Conservation (phyloP, 768 basidiomycete genomes). For the Kwoniella dejecticola region DNA sequence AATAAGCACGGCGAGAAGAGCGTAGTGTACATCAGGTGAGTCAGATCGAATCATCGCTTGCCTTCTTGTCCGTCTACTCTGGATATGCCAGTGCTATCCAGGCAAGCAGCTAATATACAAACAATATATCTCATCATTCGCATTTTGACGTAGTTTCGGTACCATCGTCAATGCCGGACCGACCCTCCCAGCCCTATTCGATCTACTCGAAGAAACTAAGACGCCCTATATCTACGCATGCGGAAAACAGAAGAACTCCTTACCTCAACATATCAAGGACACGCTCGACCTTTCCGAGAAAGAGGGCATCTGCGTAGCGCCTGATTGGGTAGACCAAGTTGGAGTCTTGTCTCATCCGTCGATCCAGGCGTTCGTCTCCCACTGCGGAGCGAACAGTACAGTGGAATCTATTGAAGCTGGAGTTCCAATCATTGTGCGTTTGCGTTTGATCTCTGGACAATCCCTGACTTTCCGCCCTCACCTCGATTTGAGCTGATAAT, state of each 20-base stretch:
- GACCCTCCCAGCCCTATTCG: constrained; percentile 6
- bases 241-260: constrained; percentile 16
- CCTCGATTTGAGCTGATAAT: no score
- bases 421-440: constrained; percentile 18
- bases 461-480: no score
- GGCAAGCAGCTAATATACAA: no score
- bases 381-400: constrained; percentile 25
- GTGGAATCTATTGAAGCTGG: constrained; percentile 22
- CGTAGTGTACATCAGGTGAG: constrained; percentile 23
- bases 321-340: constrained; percentile 27
- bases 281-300: constrained; percentile 10
- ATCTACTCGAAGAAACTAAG: background rate
- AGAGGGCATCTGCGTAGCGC: constrained; percentile 16
- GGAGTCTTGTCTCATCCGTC: constrained; percentile 17
- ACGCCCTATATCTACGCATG: constrained; percentile 23
- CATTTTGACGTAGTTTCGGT: no score
- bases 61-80: no score
- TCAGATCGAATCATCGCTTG: no score
- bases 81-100: no score
- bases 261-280: constrained; percentile 9
- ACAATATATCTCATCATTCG: no score
- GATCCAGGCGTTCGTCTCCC: constrained; percentile 12
- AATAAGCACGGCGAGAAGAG: constrained; percentile 9
- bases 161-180: constrained; percentile 19
- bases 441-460: no score